Evolutionary conservation across 2,329 filamentous ascomycete genomes (phyloP), one percentile per base, ranked within the genome.

Genomic region (Pseudogymnoascus sp.): DNA sequence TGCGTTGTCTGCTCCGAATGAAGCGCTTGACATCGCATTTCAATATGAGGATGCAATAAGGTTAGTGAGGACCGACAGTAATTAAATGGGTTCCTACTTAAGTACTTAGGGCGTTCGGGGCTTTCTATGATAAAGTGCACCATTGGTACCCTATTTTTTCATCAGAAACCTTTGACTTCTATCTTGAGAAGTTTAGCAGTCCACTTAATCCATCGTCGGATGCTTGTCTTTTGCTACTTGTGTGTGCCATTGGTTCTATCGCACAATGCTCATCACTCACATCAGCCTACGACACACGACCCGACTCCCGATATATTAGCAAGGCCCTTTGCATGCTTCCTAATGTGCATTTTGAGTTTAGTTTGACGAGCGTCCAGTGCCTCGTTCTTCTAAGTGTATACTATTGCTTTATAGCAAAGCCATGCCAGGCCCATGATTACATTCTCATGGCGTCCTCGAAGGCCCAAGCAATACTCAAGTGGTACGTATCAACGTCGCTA

Each of bases 401-500:
- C 65, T 70, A 73, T 59, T 67, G 67, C 63, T 70, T 67, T 45
- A 64, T 71, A 8, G 63, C 66, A 8, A 69, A 67, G 45, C 72
- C 71, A 11, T 71, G 70, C 45, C 71, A 73, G 59, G 72, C 72
- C 1, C 68, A 73, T 64, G 71, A 73, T 40, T 73, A 72, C 51
- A 68, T 67, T 36, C 51, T 72, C 59, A 68, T 72, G 8, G 71
- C 72, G 4, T 72, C 71, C 2, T 70, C 67, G 57, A 72, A 72
- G 64, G 68, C 70, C 5, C 71, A 72, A 62, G 72, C 70, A 59
- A 61, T 73, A 7, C 67, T 72, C 31, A 66, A 66, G 62, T 65
- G 65, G 65, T 65, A 34, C 29, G 40, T 47, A 39, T 39, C 16
- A 14, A 16, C 60, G 31, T 31, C 18, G 40, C 18, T 12, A 21